A percentile compares a stretch with the other conserved stretches of the same genome.
Evolutionary conservation across 305 asterid genomes (phyloP).

Genomic region (Fraxinus ornus): DNA sequence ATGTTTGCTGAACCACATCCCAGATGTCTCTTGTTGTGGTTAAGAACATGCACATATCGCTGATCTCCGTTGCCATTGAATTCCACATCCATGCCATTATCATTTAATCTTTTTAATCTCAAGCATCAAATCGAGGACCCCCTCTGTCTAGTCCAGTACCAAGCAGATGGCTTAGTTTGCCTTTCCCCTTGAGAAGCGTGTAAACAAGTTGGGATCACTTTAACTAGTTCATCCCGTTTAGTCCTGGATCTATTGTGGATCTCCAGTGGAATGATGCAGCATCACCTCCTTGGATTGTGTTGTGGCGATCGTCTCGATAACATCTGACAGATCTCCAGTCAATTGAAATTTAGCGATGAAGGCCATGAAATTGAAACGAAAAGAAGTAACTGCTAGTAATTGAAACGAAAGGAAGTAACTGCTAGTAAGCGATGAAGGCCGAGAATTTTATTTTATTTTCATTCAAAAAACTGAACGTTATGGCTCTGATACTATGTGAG

Average conservation of each 20-base stretch:
- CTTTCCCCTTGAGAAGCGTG: not conserved
- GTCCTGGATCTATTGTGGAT: not conserved
- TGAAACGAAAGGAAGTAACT: not conserved
- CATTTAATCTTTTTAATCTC: not conserved
- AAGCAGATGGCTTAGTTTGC: not conserved
- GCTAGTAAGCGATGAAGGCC: not conserved
- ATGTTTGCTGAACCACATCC: too few species aligned
- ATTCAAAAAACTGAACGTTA: not conserved
- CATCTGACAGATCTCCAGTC: not conserved
- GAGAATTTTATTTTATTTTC: not conserved
- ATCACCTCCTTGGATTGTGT: not conserved
- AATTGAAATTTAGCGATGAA: not conserved
- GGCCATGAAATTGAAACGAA: not conserved
- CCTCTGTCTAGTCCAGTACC: not conserved
- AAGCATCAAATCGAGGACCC: not conserved
- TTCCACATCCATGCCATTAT: not conserved
- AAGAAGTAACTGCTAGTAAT: too few species aligned
- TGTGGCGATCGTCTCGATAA: not conserved
- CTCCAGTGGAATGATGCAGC: not conserved
- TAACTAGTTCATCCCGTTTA: not conserved
- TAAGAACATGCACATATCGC: too few species aligned
- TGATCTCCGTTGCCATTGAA: not conserved
- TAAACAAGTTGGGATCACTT: not conserved
- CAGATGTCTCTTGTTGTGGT: too few species aligned
- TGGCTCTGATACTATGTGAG: not conserved